Evolutionary conservation across 129 eudicot genomes (phyloP).

Genomic region (Flaveria trinervia): DNA sequence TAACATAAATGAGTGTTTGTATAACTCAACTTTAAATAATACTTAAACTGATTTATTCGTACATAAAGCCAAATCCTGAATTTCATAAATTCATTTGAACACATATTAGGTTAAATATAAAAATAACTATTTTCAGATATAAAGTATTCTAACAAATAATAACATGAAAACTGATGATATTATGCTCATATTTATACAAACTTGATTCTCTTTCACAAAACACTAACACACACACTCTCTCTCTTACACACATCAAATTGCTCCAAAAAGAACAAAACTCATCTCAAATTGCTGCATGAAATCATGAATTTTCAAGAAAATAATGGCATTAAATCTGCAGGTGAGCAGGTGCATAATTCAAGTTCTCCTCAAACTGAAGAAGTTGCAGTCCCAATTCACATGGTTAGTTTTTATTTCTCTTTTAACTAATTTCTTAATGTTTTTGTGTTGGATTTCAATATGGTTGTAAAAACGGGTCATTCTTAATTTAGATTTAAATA

Average conservation of each 20-base stretch:
- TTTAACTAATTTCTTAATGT: not conserved
- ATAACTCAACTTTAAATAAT: not conserved
- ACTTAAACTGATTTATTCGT: not conserved
- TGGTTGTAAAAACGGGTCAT: not conserved
- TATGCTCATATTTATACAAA: constrained; percentile 12
- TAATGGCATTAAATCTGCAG: constrained; percentile 18
- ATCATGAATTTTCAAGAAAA: constrained; percentile 32
- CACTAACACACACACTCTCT: not conserved
- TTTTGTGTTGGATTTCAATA: constrained; percentile 3
- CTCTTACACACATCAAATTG: constrained; percentile 21
- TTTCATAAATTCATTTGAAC: not conserved
- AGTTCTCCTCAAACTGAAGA: constrained; percentile 33
- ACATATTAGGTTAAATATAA: not conserved
- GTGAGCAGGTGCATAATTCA: constrained; percentile 22
- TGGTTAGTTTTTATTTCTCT: constrained; percentile 27
- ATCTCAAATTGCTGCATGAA: constrained; percentile 29
- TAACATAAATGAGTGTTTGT: too few relatives aligned
- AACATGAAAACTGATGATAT: constrained; percentile 16
- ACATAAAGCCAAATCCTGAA: not conserved
- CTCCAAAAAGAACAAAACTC: constrained; percentile 25
- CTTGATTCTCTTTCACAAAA: constrained; percentile 16
- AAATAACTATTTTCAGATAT: not conserved
- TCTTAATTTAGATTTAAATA: not conserved
- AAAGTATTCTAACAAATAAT: not conserved
- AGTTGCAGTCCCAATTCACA: constrained; percentile 19